phyloP scores from a whole-genome alignment of 2,329 filamentous ascomycete genomes.

The Bertia moriformis region DNA sequence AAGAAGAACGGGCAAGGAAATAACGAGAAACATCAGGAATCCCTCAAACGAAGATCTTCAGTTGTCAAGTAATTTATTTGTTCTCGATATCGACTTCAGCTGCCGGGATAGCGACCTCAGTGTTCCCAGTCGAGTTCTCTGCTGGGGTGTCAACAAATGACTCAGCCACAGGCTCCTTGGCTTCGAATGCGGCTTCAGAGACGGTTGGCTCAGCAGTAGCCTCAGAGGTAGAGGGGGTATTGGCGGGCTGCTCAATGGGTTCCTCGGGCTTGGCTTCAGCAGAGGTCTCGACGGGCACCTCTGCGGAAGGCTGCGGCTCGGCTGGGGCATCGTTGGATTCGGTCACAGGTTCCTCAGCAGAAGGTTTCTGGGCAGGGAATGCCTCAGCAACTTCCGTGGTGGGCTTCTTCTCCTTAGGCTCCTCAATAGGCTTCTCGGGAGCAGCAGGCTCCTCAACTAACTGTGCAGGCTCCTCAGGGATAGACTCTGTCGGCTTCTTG shows the following conservation, averaged over 20 bases:
- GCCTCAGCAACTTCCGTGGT: slow-evolving; percentile 5
- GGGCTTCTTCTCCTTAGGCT: background rate
- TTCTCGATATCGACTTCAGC: no score
- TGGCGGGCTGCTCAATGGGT: background rate
- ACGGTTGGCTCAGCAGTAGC: background rate
- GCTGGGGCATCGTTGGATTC: no score
- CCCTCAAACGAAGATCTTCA: no score
- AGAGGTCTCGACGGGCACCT: background rate
- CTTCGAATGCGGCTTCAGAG: background rate
- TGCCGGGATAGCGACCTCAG: no score
- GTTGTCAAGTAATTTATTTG: no score
- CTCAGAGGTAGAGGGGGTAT: no score
- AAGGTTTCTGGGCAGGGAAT: no score
- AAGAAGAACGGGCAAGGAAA: no score
- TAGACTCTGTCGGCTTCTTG: background rate
- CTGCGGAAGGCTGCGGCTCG: background rate
- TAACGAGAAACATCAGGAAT: no score
- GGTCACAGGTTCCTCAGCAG: background rate
- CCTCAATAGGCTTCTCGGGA: background rate
- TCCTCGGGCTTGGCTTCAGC: background rate
- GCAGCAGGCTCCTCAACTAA: background rate
- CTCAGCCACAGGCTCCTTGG: background rate
- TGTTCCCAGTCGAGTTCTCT: no score
- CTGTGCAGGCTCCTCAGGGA: background rate
- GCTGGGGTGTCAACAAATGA: no score